phyloP scores from a whole-genome alignment of 2,329 filamentous ascomycete genomes.

The Ascomycota sp. region DNA sequence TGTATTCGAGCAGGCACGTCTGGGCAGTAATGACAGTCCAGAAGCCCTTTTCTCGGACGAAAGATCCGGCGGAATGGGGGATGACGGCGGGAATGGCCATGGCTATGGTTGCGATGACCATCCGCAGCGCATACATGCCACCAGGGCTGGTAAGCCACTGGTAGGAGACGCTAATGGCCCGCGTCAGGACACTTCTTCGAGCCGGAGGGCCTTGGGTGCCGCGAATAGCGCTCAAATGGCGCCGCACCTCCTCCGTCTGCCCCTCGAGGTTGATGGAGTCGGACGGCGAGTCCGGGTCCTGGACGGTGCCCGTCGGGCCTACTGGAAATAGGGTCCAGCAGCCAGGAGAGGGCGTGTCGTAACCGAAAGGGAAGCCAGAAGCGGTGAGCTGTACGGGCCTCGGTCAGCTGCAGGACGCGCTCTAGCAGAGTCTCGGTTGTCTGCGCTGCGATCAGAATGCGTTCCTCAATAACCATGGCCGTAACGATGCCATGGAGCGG shows the following conservation, averaged over 20 bases:
- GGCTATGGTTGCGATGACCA: slow-evolving; percentile 25
- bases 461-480: slow-evolving; percentile 26
- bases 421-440: slow-evolving; percentile 15
- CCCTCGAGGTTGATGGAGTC: slow-evolving; percentile 11
- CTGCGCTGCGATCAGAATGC: slow-evolving; percentile 9
- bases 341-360: slow-evolving; percentile 18
- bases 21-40: slow-evolving; percentile 32
- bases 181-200: slow-evolving; percentile 5
- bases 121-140: slow-evolving; percentile 24
- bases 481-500: slow-evolving; percentile 19
- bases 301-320: slow-evolving; percentile 3
- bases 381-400: slow-evolving; percentile 12
- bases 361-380: slow-evolving; percentile 23
- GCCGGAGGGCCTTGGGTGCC: slow-evolving; percentile 4
- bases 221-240: slow-evolving; percentile 16
- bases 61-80: slow-evolving; percentile 23
- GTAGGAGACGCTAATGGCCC: slow-evolving; percentile 10
- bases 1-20: slow-evolving; percentile 24
- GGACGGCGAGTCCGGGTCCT: slow-evolving; percentile 4
- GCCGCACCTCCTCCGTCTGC: slow-evolving; percentile 13
- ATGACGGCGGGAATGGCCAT: slow-evolving; percentile 20
- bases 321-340: slow-evolving; percentile 8
- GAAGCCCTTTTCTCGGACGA: slow-evolving; percentile 28
- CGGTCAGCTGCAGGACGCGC: slow-evolving; percentile 15
- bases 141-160: slow-evolving; percentile 21